A percentile compares a stretch with the other conserved stretches of the same genome.
phyloP scores from a whole-genome alignment of 2,329 filamentous ascomycete genomes.

The Endocalyx cinctus region DNA sequence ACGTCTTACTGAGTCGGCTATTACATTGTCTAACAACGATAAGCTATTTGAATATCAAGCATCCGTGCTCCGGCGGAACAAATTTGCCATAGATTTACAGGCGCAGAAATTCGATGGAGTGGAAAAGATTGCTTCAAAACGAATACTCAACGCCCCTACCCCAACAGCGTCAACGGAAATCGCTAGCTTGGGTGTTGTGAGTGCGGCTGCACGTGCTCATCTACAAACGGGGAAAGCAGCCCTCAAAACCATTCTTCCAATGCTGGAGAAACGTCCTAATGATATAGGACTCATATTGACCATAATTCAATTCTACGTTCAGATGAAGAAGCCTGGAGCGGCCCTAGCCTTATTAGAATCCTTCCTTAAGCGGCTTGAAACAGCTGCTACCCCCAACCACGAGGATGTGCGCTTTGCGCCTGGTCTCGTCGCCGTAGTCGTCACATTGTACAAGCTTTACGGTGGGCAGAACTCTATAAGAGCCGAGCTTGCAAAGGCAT shows the following conservation, averaged over 20 bases:
- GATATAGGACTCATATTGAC: conserved; percentile 79
- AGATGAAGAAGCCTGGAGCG: conserved; percentile 64
- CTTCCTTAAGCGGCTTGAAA: conserved; percentile 69
- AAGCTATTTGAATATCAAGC: conserved; percentile 70
- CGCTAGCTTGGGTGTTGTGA: conserved; percentile 43
- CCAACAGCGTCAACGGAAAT: conserved; percentile 26
- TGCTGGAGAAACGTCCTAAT: conserved; percentile 69
- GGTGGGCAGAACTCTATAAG: conserved; percentile 70
- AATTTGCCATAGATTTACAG: conserved; percentile 59
- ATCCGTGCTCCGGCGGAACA: conserved; percentile 57
- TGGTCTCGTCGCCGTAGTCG: conserved; percentile 73
- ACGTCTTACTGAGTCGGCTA: conserved; percentile 52
- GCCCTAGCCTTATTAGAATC: conserved; percentile 72
- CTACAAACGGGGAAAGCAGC: conserved; percentile 60
- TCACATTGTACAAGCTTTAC: conserved; percentile 73
- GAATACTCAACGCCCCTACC: conserved; percentile 27
- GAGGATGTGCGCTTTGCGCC: conserved; percentile 75
- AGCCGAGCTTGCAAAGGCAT: conserved; percentile 71
- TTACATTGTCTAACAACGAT: conserved; percentile 50
- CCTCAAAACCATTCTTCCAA: conserved; percentile 62
- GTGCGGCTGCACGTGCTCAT: conserved; percentile 70
- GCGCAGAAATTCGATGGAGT: conserved; percentile 65
- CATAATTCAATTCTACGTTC: conserved; percentile 75
- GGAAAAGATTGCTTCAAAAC: conserved; percentile 40
- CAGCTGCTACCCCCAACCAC: conserved; percentile 49